Percentiles rank a stretch among this genome's conserved stretches.
phyloP scores from a whole-genome alignment of 129 eudicot genomes.

The Flaveria ramosissima region DNA sequence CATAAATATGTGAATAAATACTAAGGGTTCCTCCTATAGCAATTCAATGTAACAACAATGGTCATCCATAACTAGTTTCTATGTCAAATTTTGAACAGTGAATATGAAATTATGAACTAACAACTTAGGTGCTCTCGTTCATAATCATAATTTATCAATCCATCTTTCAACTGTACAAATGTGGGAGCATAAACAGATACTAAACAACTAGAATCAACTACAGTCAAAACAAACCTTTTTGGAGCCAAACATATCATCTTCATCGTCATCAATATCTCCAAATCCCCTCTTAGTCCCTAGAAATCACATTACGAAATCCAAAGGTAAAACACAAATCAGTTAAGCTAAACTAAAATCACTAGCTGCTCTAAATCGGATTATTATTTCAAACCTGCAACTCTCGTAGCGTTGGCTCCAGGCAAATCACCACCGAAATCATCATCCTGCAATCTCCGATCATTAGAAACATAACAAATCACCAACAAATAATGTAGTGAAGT shows the following conservation, averaged over 20 bases:
- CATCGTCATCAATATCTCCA: constrained; percentile 85
- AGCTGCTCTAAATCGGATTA: background rate
- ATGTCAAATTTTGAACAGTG: background rate
- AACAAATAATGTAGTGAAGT: background rate
- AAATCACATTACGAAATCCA: constrained; percentile 24
- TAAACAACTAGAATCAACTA: background rate
- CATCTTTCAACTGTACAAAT: background rate
- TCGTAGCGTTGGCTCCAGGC: constrained; percentile 47
- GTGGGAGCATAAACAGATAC: background rate
- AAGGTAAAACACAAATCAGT: constrained; percentile 4
- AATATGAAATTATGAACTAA: constrained; percentile 11
- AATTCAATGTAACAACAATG: constrained; percentile 5
- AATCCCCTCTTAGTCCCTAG: constrained; percentile 76
- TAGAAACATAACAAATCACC: background rate
- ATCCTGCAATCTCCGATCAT: constrained; percentile 44
- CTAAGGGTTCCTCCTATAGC: constrained; percentile 22
- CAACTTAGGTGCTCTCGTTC: constrained; percentile 2
- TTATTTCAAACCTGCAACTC: constrained; percentile 58
- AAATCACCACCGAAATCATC: constrained; percentile 95
- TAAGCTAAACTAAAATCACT: constrained; percentile 3
- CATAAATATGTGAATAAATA: background rate
- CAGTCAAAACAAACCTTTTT: constrained; percentile 51
- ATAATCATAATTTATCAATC: background rate
- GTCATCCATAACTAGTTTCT: background rate
- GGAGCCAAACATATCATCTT: constrained; percentile 80